Evolutionary conservation across 495 filamentous ascomycete species (phyloP).

Genomic region (Trichoderma reesei): DNA sequence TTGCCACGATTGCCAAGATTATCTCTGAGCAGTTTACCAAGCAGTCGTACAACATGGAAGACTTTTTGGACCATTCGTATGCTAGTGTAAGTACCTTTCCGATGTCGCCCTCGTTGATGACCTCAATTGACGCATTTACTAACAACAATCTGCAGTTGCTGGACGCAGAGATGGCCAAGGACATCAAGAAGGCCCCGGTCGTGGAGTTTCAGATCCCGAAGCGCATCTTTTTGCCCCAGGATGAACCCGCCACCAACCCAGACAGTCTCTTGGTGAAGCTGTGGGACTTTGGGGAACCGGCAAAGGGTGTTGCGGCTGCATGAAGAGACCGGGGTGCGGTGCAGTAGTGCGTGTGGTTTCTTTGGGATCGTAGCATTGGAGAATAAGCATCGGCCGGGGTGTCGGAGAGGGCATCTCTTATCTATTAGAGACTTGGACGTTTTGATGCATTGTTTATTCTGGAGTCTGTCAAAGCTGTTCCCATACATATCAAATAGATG

Average conservation of each 20-base stretch:
- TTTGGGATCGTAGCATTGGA: not conserved
- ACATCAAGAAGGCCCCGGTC: constrained; percentile 73
- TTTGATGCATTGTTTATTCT: too few species aligned
- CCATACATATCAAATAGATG: not conserved
- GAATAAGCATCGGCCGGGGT: not conserved
- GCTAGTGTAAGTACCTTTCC: constrained; percentile 51
- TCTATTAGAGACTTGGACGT: too few species aligned
- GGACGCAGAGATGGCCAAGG: constrained; percentile 69
- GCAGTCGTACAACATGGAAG: constrained; percentile 81
- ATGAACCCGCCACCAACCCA: constrained; percentile 27
- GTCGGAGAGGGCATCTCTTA: not conserved
- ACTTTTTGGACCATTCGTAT: constrained; percentile 95
- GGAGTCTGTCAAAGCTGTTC: too few species aligned
- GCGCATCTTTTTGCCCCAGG: constrained; percentile 60
- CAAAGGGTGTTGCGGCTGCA: constrained; percentile 1
- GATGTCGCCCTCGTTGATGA: not conserved
- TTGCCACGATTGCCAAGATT: constrained; percentile 87
- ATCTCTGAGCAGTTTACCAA: constrained; percentile 97
- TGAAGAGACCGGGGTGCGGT: not conserved
- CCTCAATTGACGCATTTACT: constrained; percentile 18
- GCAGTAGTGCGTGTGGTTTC: not conserved
- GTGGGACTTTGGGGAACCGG: constrained; percentile 39
- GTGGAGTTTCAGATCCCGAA: constrained; percentile 94
- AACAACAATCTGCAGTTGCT: constrained; percentile 51
- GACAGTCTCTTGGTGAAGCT: constrained; percentile 44